Evolutionary conservation across 495 filamentous ascomycete species (phyloP), one percentile per base, ranked within the genome.

Genomic region (Penicillium robsamsonii): DNA sequence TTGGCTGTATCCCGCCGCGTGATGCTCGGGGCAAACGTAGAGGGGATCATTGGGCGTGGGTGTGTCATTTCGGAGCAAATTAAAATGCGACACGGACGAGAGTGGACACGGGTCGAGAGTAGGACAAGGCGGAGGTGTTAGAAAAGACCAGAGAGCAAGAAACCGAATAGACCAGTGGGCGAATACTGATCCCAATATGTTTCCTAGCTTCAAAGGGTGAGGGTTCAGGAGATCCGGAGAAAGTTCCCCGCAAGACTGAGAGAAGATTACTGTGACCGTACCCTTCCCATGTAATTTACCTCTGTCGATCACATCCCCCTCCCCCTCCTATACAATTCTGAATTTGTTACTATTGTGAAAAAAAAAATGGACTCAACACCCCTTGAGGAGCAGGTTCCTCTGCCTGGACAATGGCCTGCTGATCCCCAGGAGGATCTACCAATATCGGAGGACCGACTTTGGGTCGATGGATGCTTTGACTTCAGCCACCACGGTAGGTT

Each of bases 391-490:
- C 65, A 65, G 38, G 55, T 76, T 27, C 79, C 81, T 45, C 22
- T 50, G 41, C 69, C 75, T 5, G 84, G 85, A 44, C 63, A 85
- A 57, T 88, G 85, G 85, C 85, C 85, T 20, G 83, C 83, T 25
- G 82, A 83, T 59, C 85, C 85, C 17, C 85, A 88, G 63, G 78
- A 85, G 33, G 83, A 85, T 66, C 54, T 80, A 37, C 73, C 77
- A 3, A 74, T 86, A 40, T 77, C 74, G 9, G 84, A 95, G 33
- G 83, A 87, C 55, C 84, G 90, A 33, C 89, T 97, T 59, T 99
- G 94, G 94, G 87, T 97, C 18, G 94, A 99, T 74, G 94, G 94
- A 50, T 99, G 94, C 75, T 99, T 96, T 74, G 94, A 99, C 75
- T 99, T 99, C 73, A 91, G 88, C 71, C 94, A 99, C 70, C 94